phyloP scores from a whole-genome alignment of 371 early-diverging fungal species.

The Mortierella sp. region DNA sequence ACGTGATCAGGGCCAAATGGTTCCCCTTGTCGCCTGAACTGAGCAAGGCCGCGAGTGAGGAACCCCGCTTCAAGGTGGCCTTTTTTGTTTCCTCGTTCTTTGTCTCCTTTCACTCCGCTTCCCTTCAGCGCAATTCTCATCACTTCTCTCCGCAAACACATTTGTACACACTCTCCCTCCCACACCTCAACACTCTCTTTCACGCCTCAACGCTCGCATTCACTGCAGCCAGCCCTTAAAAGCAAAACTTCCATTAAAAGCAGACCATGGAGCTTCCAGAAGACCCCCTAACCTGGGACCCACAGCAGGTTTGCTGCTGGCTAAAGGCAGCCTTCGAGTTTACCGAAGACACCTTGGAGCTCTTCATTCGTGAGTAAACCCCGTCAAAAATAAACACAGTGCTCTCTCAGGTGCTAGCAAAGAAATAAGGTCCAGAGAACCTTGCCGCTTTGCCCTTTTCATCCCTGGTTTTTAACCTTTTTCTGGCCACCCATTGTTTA shows the following conservation, averaged over 20 bases:
- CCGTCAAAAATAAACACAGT: neutral
- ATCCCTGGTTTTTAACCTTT: neutral
- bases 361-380: conserved; percentile 24
- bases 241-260: neutral
- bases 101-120: no score
- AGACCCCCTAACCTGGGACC: conserved; percentile 31
- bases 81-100: no score
- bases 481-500: neutral
- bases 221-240: no score
- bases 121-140: no score
- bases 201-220: neutral
- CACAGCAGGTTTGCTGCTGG: conserved; percentile 19
- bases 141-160: no score
- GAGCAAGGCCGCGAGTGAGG: no score
- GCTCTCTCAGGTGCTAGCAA: no score
- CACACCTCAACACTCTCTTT: no score
- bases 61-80: no score
- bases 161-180: neutral
- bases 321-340: conserved; percentile 23
- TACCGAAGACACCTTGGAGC: conserved; percentile 17
- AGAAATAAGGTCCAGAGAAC: no score
- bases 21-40: no score
- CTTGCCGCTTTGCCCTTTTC: neutral
- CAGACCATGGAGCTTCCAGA: conserved; percentile 19
- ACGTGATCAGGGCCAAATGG: neutral